Base-by-base conservation (phyloP, 2,329 filamentous ascomycete genomes). In the Tolypocladium capitatum region DNA sequence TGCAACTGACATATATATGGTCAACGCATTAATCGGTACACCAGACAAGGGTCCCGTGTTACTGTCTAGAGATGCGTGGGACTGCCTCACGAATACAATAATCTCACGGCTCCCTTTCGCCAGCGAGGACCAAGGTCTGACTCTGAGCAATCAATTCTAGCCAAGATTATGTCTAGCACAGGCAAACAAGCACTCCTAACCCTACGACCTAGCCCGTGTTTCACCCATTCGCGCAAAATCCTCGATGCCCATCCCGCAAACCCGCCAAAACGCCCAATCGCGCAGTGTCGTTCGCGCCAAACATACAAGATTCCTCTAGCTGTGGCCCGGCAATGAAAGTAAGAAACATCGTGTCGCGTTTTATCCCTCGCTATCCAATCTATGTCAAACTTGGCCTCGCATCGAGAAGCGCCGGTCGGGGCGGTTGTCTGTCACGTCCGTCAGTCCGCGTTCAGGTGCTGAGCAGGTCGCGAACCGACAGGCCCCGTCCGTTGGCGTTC, bases 391-490 rank as follows among this genome's bases (percentile, higher is more conserved):
- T 21, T n/a, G 18, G 42, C 40, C 7, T 46, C 33, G 21, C 44
- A 20, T 40, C 31, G 32, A 34, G n/a, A 42, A 35, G 40, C 38
- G 38, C 16, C 31, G 16, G 31, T 31, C 20, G 43, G 18, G 18
- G 21, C 20, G 18, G 10, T 32, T 20, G 21, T 46, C 30, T 21
- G 30, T 45, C 20, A 20, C 16, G 9, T 24, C n/a, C 1, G 24
- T 16, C 43, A 21, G n/a, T 18, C 21, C 21, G 11, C 16, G 5
- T 38, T 74, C 59, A 76, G 18, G 72, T 70, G 52, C 71, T 78
- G 18, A 79, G 58, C 46, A 79, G 56, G 57, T 79, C 75, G 43
- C 67, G 67, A 14, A 79, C 75, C 38, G 75, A 78, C 62, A 79
- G 66, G 0, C 73, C 73, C 45, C 75, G 63, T 10, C 64, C 68